Evolutionary conservation across 768 basidiomycete species (phyloP), one percentile per base, ranked within the genome.

Genomic region (Macrocybe gigantea): DNA sequence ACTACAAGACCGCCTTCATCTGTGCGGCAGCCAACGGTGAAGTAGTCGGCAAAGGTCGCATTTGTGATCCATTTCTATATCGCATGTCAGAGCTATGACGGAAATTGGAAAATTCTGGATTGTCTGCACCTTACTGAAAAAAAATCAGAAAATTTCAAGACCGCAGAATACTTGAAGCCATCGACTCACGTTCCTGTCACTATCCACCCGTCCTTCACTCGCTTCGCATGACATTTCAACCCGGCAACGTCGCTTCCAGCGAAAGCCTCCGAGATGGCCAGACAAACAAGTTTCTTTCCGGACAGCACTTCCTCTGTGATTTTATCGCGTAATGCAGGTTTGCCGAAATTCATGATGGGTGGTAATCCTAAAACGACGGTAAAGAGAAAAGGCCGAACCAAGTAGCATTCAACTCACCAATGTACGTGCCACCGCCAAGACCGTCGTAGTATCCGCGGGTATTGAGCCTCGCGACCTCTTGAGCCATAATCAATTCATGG

Each of bases 201-300:
- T n/a, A 84, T 72, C 79, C 82, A 92, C 22, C 80, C 75, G 49
- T 83, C 77, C 5, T 83, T 83, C 30, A 89, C 85, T 53, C 77
- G 79, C 53, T 74, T 77, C 0, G 91, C 90, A 38, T 75, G 77
- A 56, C 80, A 90, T 70, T 71, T 84, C 34, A 90, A 59, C 3
- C 88, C 85, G 31, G 74, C 74, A 12, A 88, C 83, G 55, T 88
- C 85, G 54, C 81, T 83, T 7, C 85, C 85, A 1, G 89, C 91
- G 52, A 87, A 90, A 0, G 91, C 88, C 68, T 94, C 91, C 14
- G 85, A 82, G 57, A 94, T 85, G 13, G 91, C 91, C 32, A 93
- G 69, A 32, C 78, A 79, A 55, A 89, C 84, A 50, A 79, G 78
- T 63, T 88, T 86, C 64, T 79, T 81, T 14, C 82, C 85, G 1